Percentiles rank a stretch among this genome's conserved stretches.
Evolutionary conservation across 1,284 basidiomycete genomes (phyloP).

Genomic region (Melampsora americana): DNA sequence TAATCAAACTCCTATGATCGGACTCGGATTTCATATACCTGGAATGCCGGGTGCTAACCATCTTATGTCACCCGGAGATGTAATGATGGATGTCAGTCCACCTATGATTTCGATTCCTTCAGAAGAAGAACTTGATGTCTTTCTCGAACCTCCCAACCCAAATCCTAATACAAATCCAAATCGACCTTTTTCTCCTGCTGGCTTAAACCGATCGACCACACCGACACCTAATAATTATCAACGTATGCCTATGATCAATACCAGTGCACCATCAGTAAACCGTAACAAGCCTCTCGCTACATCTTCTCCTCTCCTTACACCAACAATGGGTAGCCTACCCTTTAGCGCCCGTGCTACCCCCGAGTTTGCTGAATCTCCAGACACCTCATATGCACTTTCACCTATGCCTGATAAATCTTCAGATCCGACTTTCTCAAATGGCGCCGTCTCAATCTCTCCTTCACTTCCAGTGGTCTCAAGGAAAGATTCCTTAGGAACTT

Average conservation of each 20-base stretch:
- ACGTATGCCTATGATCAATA: constrained; percentile 3
- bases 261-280: not conserved
- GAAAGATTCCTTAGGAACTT: constrained; percentile 2
- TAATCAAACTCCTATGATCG: constrained; percentile 24
- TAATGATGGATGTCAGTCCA: constrained; percentile 2
- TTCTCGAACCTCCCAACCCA: constrained; percentile 4
- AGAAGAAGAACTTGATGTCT: constrained; percentile 19
- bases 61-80: not conserved
- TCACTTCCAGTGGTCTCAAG: constrained; percentile 22
- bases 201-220: constrained; percentile 24
- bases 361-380: not conserved
- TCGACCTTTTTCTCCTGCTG: constrained; percentile 35
- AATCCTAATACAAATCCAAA: constrained; percentile 16
- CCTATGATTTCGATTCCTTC: constrained; percentile 41
- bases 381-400: not conserved
- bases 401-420: not conserved
- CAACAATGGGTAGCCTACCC: not conserved
- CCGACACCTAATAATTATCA: constrained; percentile 25
- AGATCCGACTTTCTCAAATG: not conserved
- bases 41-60: constrained; percentile 10
- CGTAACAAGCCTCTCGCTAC: not conserved
- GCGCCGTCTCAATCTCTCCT: constrained; percentile 1
- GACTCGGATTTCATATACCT: constrained; percentile 33
- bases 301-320: not conserved
- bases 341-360: not conserved